These are phyloP conservation scores for Eimeria zaria DNA, from an alignment of 169 alveolate species.

Conservation along the genomic window DNA sequence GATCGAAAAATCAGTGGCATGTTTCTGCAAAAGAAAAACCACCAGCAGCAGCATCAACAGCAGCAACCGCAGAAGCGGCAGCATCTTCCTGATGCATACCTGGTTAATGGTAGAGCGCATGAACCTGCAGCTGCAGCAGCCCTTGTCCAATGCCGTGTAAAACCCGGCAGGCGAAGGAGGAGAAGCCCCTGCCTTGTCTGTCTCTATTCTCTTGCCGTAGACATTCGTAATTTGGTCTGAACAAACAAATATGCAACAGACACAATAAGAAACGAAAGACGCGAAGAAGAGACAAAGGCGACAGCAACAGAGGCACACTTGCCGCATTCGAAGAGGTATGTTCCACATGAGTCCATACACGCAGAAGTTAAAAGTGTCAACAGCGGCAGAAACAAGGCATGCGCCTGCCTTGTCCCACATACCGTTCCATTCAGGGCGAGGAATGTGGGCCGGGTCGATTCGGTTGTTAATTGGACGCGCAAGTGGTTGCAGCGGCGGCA, in stretches of 20 bases:
- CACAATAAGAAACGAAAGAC: no score
- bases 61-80: slow-evolving; percentile 18
- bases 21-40: neutral
- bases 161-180: slow-evolving; percentile 76
- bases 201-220: slow-evolving; percentile 74
- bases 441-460: slow-evolving; percentile 81
- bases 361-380: neutral
- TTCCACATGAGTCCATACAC: no score
- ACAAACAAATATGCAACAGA: neutral
- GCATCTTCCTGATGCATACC: slow-evolving; percentile 10
- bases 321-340: no score
- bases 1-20: neutral
- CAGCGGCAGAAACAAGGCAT: neutral
- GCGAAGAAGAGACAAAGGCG: no score
- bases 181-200: slow-evolving; percentile 65
- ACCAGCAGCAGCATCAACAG: neutral
- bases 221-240: slow-evolving; percentile 65
- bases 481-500: slow-evolving; percentile 78
- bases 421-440: slow-evolving; percentile 83
- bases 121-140: slow-evolving; percentile 83
- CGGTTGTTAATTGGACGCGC: slow-evolving; percentile 71
- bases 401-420: neutral
- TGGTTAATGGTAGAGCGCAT: slow-evolving; percentile 81
- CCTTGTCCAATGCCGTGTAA: slow-evolving; percentile 82
- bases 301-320: no score